A percentile compares a stretch with the other conserved stretches of the same genome.
Evolutionary conservation across 352 stramenopile genomes (phyloP).

Genomic region (Pythium plurisporium): DNA sequence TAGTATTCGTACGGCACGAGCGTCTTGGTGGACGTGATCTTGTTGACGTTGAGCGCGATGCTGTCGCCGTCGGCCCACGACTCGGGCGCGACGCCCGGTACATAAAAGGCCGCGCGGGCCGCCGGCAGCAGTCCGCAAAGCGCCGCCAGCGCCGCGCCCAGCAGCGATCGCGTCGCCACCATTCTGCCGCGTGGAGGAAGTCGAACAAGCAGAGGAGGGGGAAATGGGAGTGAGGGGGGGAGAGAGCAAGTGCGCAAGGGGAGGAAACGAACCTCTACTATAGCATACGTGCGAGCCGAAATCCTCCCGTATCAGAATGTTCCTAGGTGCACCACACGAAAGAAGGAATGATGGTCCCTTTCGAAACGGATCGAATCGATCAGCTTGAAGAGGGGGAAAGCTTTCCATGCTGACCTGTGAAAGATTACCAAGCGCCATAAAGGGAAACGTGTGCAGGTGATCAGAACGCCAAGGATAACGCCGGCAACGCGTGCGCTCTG

Average conservation of each 20-base stretch:
- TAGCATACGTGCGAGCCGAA: no score
- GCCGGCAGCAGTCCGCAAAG: neutral
- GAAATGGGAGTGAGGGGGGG: neutral
- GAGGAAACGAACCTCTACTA: no score
- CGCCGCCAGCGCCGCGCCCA: slow-evolving; percentile 7
- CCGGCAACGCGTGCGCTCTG: neutral
- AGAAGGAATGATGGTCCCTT: slow-evolving; percentile 16
- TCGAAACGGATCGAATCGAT: neutral
- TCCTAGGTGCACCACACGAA: no score
- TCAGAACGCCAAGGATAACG: neutral
- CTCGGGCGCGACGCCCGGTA: slow-evolving; percentile 80
- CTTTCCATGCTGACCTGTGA: neutral
- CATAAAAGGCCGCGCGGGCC: slow-evolving; percentile 71
- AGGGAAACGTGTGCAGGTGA: neutral
- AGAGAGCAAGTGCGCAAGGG: no score
- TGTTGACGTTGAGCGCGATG: slow-evolving; percentile 95
- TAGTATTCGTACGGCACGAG: slow-evolving; percentile 99
- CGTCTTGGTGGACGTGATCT: slow-evolving; percentile 97
- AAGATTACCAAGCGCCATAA: neutral
- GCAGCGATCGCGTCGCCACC: slow-evolving; percentile 17
- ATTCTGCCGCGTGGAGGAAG: slow-evolving; percentile 8
- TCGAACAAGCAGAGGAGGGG: neutral
- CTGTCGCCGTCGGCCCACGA: slow-evolving; percentile 77
- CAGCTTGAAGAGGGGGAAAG: slow-evolving; percentile 5
- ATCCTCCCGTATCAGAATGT: no score